Evolutionary conservation across 257 asterid genomes (phyloP).

Genomic region (Jaltomata sinuosa): DNA sequence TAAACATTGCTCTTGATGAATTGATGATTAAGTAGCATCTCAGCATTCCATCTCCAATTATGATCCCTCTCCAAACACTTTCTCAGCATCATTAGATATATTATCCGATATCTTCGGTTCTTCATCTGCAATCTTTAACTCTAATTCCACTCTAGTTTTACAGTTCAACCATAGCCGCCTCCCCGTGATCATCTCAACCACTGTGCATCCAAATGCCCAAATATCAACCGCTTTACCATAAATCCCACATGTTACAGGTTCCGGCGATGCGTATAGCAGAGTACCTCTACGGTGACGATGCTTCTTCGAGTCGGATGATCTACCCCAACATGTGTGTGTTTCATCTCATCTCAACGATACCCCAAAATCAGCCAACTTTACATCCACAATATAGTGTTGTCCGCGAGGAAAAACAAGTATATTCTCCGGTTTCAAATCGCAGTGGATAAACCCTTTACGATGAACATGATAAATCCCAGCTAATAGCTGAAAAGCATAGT

Average conservation of each 20-base stretch:
- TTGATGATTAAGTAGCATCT: neutral
- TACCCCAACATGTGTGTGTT: too few species aligned
- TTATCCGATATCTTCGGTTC: neutral
- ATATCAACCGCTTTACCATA: neutral
- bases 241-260: neutral
- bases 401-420: neutral
- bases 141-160: neutral
- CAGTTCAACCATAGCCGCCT: neutral
- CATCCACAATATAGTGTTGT: neutral
- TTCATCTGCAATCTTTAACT: neutral
- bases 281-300: neutral
- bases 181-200: neutral
- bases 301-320: neutral
- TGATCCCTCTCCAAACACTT: too few species aligned
- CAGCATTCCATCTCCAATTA: slow-evolving; percentile 6
- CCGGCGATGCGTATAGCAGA: neutral
- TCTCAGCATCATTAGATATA: neutral
- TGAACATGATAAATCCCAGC: neutral
- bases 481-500: neutral
- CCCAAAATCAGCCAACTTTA: neutral
- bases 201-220: slow-evolving; percentile 2
- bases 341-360: neutral
- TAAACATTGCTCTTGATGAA: neutral
- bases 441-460: neutral
- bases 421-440: slow-evolving; percentile 3